Evolutionary conservation across 352 stramenopile genomes (phyloP), one percentile per base, ranked within the genome.

Genomic region (Phytophthora colocasiae): DNA sequence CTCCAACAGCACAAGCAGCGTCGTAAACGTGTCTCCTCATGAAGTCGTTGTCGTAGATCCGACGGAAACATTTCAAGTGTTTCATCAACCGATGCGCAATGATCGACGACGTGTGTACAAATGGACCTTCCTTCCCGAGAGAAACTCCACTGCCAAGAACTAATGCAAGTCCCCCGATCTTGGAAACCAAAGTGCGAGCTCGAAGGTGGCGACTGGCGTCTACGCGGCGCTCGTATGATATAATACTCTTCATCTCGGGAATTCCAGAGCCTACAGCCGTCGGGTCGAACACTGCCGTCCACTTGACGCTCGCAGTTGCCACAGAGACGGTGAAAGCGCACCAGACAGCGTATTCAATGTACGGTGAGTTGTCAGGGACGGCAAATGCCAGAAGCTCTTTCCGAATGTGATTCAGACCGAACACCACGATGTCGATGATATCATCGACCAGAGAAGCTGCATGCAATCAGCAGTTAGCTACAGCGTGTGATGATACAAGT

Each of bases 81-180:
- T 87, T 85, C 76, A 98, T 93, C 27, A 98, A 54, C 26, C 79
- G 75, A 50, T 98, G 87, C 24, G 84, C 83, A 24, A 98, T 85
- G 60, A 95, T 93, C 22, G 83, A 95, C 14, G 83, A 81, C 0
- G 88, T 92, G 78, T 98, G 95, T 6, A 99, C 95, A 79, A 99
- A 99, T 10, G 97, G 96, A 2, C 97, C 97, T 83, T 99, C 97
- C 58, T 97, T 98, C 26, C 97, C 97, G 1, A 99, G 86, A 6
- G 94, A 96, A 46, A 99, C 80, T 12, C 96, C 97, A 31, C 85
- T 94, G 0, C 92, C 83, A 11, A 99, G 78, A 12, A 88, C 90
- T 32, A 98, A 92, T 3, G 91, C 88, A 0, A 99, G 89, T n/a
- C 97, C 97, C 3, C 97, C 70, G 14, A 84, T 74, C 57, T 97